These are phyloP conservation scores for Vicia villosa DNA, from an alignment of 306 rosid species.

Conservation along the genomic window DNA sequence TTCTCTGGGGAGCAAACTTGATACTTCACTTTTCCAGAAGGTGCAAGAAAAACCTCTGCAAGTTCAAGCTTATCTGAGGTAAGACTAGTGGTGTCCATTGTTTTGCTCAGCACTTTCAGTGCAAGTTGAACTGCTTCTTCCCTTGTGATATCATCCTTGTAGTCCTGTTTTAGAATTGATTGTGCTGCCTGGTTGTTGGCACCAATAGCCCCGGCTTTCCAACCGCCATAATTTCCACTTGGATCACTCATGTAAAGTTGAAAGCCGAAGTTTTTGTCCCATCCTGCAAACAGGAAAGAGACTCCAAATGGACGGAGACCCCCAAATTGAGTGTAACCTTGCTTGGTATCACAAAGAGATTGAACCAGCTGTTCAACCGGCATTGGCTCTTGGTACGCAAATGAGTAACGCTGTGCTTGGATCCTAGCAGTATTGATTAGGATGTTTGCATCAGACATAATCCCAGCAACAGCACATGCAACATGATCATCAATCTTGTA, in stretches of 20 bases:
- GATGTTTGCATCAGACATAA: conserved; percentile 60
- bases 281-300: conserved; percentile 55
- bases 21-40: conserved; percentile 54
- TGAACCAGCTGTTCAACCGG: conserved; percentile 58
- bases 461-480: conserved; percentile 59
- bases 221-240: conserved; percentile 60
- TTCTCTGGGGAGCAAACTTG: conserved; percentile 54
- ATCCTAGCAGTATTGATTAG: conserved; percentile 57
- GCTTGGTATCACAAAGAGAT: conserved; percentile 57
- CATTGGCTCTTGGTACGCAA: conserved; percentile 56
- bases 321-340: conserved; percentile 57
- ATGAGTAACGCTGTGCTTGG: conserved; percentile 55
- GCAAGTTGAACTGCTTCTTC: conserved; percentile 61
- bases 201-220: conserved; percentile 60
- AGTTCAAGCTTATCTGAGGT: conserved; percentile 54
- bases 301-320: conserved; percentile 56
- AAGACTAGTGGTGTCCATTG: conserved; percentile 57
- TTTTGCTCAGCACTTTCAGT: conserved; percentile 52
- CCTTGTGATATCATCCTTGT: conserved; percentile 53
- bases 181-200: conserved; percentile 56
- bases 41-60: conserved; percentile 52
- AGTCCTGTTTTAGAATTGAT: conserved; percentile 57
- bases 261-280: conserved; percentile 58
- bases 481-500: conserved; percentile 59
- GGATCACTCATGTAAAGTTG: conserved; percentile 62